These are phyloP conservation scores for Populus deltoides DNA, from an alignment of 345 rosid genomes.

Conservation along the genomic window DNA sequence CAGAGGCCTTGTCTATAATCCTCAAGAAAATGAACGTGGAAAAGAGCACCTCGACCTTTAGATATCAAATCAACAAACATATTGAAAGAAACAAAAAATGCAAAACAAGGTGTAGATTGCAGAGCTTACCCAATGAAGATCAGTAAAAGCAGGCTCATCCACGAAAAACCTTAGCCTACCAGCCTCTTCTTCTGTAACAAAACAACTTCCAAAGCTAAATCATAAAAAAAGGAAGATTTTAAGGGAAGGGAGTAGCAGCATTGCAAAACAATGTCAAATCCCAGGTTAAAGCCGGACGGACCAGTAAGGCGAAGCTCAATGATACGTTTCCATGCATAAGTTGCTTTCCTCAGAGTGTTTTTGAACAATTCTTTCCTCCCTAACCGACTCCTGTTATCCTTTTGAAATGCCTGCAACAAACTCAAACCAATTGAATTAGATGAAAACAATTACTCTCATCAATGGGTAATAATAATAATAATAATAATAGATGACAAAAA, in stretches of 20 bases:
- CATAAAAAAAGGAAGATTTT: background rate
- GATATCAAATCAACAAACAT: background rate
- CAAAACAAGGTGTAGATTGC: background rate
- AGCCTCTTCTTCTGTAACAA: constrained; percentile 85
- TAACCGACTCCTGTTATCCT: constrained; percentile 66
- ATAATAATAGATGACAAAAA: background rate
- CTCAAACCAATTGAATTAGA: background rate
- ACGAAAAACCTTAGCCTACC: constrained; percentile 55
- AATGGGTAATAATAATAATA: background rate
- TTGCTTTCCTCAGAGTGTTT: constrained; percentile 76
- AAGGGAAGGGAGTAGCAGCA: background rate
- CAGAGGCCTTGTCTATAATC: background rate
- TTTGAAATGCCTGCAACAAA: constrained; percentile 55
- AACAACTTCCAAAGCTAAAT: background rate
- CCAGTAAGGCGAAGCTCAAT: constrained; percentile 83
- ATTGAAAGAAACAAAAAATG: background rate
- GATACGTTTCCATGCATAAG: constrained; percentile 83
- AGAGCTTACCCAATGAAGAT: constrained; percentile 86
- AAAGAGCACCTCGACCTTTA: background rate
- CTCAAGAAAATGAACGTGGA: constrained; percentile 9
- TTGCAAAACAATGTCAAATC: background rate
- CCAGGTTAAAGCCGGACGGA: constrained; percentile 19
- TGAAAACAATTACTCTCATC: background rate
- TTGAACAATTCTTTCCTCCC: constrained; percentile 92
- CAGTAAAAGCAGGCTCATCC: constrained; percentile 82